phyloP scores from a whole-genome alignment of 2,329 filamentous ascomycete genomes.

The Byssochlamys sp. region DNA sequence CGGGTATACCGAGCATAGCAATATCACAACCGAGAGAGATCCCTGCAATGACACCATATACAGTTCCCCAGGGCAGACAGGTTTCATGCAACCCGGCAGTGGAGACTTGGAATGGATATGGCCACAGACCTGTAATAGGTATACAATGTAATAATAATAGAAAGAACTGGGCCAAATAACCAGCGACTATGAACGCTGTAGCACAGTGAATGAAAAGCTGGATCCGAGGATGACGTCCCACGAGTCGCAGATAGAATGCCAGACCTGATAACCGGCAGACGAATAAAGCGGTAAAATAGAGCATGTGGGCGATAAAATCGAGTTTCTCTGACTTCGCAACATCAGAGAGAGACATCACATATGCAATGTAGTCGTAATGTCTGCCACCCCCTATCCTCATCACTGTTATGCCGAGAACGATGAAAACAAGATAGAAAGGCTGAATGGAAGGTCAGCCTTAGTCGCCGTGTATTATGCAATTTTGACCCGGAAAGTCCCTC shows the following conservation, averaged over 20 bases:
- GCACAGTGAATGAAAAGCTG: no score
- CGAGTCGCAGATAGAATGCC: slow-evolving; percentile 43
- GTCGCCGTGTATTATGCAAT: no score
- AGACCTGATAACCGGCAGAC: slow-evolving; percentile 44
- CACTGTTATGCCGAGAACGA: no score
- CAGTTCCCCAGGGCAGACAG: slow-evolving; percentile 43
- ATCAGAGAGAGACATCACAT: slow-evolving; percentile 36
- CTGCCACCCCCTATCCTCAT: no score
- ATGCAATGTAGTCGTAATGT: slow-evolving; percentile 9
- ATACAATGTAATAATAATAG: slow-evolving; percentile 44
- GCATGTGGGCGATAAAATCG: slow-evolving; percentile 43
- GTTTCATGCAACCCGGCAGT: slow-evolving; percentile 25
- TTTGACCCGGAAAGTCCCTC: no score
- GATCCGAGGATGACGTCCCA: slow-evolving; percentile 24
- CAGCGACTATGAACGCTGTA: slow-evolving; percentile 22
- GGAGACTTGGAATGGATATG: slow-evolving; percentile 40
- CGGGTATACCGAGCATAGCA: slow-evolving; percentile 42
- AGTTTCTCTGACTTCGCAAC: slow-evolving; percentile 38
- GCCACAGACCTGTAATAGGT: slow-evolving; percentile 45
- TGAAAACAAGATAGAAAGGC: no score
- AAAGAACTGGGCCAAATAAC: slow-evolving; percentile 41
- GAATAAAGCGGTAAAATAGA: slow-evolving; percentile 44
- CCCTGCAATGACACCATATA: slow-evolving; percentile 44
- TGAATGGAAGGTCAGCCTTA: no score
- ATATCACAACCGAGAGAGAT: slow-evolving; percentile 44